Evolutionary conservation across 495 filamentous ascomycete species (phyloP).

Genomic region (Trichoderma gamsii): DNA sequence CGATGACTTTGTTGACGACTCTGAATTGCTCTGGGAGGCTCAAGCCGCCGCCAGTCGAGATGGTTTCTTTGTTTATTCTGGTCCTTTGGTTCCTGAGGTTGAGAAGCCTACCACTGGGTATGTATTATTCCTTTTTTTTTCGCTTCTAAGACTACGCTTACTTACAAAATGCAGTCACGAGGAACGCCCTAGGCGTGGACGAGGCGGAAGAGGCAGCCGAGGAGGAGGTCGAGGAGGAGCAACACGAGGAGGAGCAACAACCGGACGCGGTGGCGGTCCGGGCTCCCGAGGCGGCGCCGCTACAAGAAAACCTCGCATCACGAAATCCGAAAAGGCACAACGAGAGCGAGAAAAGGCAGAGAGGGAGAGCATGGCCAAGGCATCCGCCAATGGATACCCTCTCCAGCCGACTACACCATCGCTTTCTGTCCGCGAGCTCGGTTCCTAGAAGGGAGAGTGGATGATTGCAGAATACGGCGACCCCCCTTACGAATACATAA

Average conservation of each 20-base stretch:
- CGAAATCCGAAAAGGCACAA: conserved; percentile 74
- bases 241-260: conserved; percentile 32
- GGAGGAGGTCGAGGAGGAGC: conserved; percentile 49
- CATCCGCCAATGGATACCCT: background rate
- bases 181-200: conserved; percentile 69
- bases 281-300: conserved; percentile 73
- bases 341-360: conserved; percentile 53
- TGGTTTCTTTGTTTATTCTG: conserved; percentile 83
- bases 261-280: conserved; percentile 57
- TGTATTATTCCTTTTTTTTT: conserved; percentile 40
- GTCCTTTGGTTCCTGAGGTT: conserved; percentile 77
- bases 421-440: conserved; percentile 12
- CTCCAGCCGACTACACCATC: conserved; percentile 14
- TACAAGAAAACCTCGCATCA: conserved; percentile 70
- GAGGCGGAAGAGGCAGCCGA: conserved; percentile 51
- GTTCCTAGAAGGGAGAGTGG: background rate
- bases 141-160: conserved; percentile 26
- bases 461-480: background rate
- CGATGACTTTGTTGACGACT: conserved; percentile 96
- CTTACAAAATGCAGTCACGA: conserved; percentile 51
- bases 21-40: conserved; percentile 91
- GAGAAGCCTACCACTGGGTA: conserved; percentile 68
- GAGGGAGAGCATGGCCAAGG: conserved; percentile 29
- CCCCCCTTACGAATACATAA: background rate
- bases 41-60: conserved; percentile 90